These are phyloP conservation scores for Malassezia arunalokei DNA, from an alignment of 1,284 basidiomycete species.

Conservation along the genomic window DNA sequence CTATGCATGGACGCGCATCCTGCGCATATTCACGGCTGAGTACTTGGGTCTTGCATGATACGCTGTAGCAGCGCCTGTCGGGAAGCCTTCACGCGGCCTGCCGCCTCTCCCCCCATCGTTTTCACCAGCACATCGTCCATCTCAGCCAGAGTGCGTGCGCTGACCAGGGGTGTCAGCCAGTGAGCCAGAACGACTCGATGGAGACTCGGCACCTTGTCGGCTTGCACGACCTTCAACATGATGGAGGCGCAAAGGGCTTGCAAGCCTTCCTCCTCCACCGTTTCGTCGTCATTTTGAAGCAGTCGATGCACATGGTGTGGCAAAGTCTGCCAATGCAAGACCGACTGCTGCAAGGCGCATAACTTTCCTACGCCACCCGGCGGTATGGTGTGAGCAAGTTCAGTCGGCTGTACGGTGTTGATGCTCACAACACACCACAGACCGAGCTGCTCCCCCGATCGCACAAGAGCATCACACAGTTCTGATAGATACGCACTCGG, in stretches of 20 bases:
- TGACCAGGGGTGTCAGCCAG: constrained; percentile 8
- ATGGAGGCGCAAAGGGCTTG: neutral
- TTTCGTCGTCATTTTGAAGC: neutral
- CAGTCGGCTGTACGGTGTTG: neutral
- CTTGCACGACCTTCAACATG: neutral
- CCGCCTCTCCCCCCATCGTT: neutral
- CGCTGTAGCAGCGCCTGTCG: constrained; percentile 1
- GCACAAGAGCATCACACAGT: constrained; percentile 8
- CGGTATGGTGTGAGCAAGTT: neutral
- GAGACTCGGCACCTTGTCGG: neutral
- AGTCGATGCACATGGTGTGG: neutral
- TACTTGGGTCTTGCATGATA: constrained; percentile 60
- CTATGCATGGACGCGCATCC: constrained; percentile 66
- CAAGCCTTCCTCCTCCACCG: neutral
- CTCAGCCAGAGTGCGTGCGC: neutral
- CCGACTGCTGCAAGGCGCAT: neutral
- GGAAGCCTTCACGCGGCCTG: neutral
- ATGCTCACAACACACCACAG: neutral
- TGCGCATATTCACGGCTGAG: constrained; percentile 77
- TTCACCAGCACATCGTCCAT: neutral
- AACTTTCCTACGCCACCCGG: neutral
- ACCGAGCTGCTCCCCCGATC: neutral
- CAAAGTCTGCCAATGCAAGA: neutral
- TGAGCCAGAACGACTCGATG: constrained; percentile 3
- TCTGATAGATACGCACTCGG: constrained; percentile 19